Evolutionary conservation across 192 early-diverging fungal species (phyloP).

Genomic region (Umbelopsis isabellina): DNA sequence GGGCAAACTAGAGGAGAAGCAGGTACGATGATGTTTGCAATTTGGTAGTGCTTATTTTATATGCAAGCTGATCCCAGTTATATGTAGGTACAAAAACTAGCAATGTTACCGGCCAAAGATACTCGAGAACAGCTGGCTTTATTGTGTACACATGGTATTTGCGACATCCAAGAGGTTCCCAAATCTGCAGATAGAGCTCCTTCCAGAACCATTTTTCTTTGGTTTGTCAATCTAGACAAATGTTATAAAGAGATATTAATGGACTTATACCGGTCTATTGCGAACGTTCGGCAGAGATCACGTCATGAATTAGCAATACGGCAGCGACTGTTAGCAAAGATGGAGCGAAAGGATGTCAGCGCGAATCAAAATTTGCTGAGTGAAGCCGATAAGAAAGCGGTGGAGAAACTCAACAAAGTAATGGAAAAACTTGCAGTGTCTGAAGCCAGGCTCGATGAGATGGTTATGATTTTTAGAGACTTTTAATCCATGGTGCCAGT

Average conservation of each 20-base stretch:
- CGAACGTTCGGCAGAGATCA: conserved; percentile 57
- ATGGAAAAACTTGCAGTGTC: conserved; percentile 55
- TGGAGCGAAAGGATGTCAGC: conserved; percentile 67
- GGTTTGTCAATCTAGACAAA: conserved; percentile 60
- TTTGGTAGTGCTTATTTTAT: neutral
- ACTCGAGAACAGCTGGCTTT: conserved; percentile 66
- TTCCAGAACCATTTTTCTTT: conserved; percentile 74
- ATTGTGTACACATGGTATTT: conserved; percentile 48
- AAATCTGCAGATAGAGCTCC: conserved; percentile 73
- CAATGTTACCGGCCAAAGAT: conserved; percentile 68
- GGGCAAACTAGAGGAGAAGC: conserved; percentile 77
- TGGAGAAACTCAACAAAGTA: conserved; percentile 43
- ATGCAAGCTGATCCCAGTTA: neutral
- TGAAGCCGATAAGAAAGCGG: conserved; percentile 50
- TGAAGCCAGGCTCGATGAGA: conserved; percentile 45
- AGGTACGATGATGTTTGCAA: conserved; percentile 22
- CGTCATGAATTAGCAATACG: conserved; percentile 52
- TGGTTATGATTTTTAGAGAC: conserved; percentile 50
- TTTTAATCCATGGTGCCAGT: conserved; percentile 34
- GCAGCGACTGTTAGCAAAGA: conserved; percentile 60
- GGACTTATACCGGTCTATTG: conserved; percentile 58
- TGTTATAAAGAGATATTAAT: conserved; percentile 53
- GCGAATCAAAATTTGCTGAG: conserved; percentile 56
- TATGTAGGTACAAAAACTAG: conserved; percentile 54
- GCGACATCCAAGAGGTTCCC: conserved; percentile 65